A percentile compares a stretch with the other conserved stretches of the same genome.
Evolutionary conservation across 1,284 basidiomycete genomes (phyloP).

Genomic region (Ceratobasidium sp.): DNA sequence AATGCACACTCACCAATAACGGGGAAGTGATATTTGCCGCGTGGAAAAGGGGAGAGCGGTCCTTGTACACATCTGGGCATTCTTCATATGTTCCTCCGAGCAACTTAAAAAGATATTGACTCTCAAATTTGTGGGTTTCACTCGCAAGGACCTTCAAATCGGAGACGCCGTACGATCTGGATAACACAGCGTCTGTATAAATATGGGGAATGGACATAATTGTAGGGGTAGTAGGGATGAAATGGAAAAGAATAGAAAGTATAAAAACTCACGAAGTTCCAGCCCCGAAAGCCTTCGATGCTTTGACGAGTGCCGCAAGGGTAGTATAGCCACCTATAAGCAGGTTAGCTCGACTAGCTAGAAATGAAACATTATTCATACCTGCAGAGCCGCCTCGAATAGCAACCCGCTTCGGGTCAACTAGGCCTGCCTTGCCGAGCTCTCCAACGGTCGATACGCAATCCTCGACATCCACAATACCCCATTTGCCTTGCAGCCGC

Average conservation of each 20-base stretch:
- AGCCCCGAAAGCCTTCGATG: conserved; percentile 55
- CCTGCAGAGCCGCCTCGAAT: conserved; percentile 64
- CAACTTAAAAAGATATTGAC: conserved; percentile 59
- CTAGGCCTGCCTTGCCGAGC: conserved; percentile 55
- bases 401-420: conserved; percentile 63
- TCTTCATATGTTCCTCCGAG: conserved; percentile 61
- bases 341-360: neutral
- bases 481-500: conserved; percentile 68
- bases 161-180: conserved; percentile 59
- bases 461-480: conserved; percentile 68
- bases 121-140: conserved; percentile 71
- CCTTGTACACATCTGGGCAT: conserved; percentile 57
- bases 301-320: conserved; percentile 57
- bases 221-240: neutral
- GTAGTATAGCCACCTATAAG: conserved; percentile 64
- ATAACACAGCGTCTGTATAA: too few species aligned
- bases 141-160: conserved; percentile 58
- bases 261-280: conserved; percentile 51
- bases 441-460: conserved; percentile 59
- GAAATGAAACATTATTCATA: conserved; percentile 24
- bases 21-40: conserved; percentile 60
- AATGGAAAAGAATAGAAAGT: neutral
- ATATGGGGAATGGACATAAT: too few species aligned
- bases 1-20: conserved; percentile 55
- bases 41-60: conserved; percentile 59